phyloP scores from a whole-genome alignment of 2,329 filamentous ascomycete genomes.

The Trematosphaeria pertusa region DNA sequence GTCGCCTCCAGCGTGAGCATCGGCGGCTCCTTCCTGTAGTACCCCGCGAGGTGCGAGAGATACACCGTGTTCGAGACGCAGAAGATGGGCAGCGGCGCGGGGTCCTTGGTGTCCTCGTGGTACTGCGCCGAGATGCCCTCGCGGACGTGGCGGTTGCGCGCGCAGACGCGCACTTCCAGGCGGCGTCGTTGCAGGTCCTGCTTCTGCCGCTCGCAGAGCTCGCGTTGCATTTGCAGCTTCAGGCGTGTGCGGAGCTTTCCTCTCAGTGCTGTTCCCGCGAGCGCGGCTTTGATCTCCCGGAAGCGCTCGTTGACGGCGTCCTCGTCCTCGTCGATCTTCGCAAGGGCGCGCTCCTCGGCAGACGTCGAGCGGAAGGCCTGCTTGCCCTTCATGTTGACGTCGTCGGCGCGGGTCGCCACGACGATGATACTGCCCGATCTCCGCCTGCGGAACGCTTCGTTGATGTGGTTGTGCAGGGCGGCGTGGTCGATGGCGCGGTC shows the following conservation, averaged over 20 bases:
- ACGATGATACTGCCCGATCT: conserved; percentile 27
- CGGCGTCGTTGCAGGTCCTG: neutral
- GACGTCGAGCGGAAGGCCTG: neutral
- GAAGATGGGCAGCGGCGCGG: too few relatives aligned
- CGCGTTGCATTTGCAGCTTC: neutral
- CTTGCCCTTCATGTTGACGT: neutral
- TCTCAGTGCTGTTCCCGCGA: neutral
- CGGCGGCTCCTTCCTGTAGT: too few relatives aligned
- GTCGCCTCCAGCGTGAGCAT: too few relatives aligned
- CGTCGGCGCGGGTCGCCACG: conserved; percentile 27
- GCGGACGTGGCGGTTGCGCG: neutral
- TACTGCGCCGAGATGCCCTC: neutral
- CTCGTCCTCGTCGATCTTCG: neutral
- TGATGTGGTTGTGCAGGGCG: conserved; percentile 13
- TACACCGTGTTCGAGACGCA: too few relatives aligned
- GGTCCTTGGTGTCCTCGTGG: neutral
- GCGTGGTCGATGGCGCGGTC: conserved; percentile 16
- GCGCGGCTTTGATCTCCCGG: neutral
- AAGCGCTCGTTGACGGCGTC: neutral
- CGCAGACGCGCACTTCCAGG: neutral
- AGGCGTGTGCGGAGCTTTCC: neutral
- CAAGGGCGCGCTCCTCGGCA: neutral
- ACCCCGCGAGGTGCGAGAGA: too few relatives aligned
- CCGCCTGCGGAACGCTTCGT: conserved; percentile 22
- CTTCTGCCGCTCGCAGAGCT: neutral